Percentiles rank a stretch among this genome's conserved stretches.
Evolutionary conservation across 116 monocot species (phyloP).

Genomic region (Papilionanthe hybrid): DNA sequence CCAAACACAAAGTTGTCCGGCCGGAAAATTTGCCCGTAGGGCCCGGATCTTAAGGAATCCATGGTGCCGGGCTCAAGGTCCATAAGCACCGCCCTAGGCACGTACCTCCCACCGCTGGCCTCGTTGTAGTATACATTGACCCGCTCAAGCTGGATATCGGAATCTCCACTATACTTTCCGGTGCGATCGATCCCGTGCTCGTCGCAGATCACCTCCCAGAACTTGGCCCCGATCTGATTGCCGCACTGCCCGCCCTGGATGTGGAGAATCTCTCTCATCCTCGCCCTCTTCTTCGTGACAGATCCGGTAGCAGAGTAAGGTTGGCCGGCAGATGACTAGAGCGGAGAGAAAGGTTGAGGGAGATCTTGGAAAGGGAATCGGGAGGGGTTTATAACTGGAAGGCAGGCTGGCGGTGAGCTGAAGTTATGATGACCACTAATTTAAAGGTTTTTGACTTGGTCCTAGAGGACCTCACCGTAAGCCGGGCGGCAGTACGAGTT

Average conservation of each 20-base stretch:
- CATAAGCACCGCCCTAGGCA: constrained; percentile 46
- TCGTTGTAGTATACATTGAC: constrained; percentile 53
- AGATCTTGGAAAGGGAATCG: no score
- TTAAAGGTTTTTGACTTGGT: no score
- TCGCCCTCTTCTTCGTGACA: not conserved
- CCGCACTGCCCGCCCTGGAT: constrained; percentile 47
- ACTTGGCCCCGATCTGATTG: constrained; percentile 53
- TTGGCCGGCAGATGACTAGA: not conserved
- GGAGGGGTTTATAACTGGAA: not conserved
- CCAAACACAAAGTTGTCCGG: constrained; percentile 31
- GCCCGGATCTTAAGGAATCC: constrained; percentile 39
- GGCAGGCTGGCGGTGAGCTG: not conserved
- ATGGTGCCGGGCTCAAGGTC: constrained; percentile 48
- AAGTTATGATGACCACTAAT: not conserved
- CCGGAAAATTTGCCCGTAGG: constrained; percentile 36
- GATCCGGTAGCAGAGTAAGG: not conserved
- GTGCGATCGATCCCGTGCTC: constrained; percentile 41
- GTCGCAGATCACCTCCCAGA: constrained; percentile 53
- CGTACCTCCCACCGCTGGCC: constrained; percentile 42
- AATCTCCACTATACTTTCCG: constrained; percentile 32
- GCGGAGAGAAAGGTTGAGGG: not conserved
- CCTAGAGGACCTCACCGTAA: no score
- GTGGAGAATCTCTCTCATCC: constrained; percentile 46
- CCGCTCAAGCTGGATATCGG: constrained; percentile 38
- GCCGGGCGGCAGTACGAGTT: no score